Percentiles rank a stretch among this genome's conserved stretches.
phyloP scores from a whole-genome alignment of 768 basidiomycete species.

The Russula sp. region DNA sequence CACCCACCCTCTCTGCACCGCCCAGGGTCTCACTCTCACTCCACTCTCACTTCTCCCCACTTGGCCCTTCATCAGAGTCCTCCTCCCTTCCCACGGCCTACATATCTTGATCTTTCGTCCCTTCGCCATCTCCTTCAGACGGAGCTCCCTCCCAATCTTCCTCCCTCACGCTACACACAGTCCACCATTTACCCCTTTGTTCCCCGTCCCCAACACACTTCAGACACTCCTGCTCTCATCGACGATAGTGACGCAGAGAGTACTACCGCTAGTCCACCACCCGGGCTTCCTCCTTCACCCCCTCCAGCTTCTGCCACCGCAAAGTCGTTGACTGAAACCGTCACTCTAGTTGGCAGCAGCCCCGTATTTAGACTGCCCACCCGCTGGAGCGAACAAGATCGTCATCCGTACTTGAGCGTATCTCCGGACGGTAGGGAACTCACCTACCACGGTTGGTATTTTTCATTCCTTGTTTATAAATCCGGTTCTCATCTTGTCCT shows the following conservation, averaged over 20 bases:
- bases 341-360: slow-evolving; percentile 21
- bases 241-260: slow-evolving; percentile 25
- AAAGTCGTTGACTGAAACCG: slow-evolving; percentile 14
- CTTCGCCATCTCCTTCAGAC: slow-evolving; percentile 64
- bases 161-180: slow-evolving; percentile 23
- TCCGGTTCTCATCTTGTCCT: neutral
- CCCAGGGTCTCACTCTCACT: slow-evolving; percentile 25
- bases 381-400: slow-evolving; percentile 69
- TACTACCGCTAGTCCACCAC: slow-evolving; percentile 20
- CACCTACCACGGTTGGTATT: slow-evolving; percentile 52
- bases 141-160: slow-evolving; percentile 36
- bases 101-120: slow-evolving; percentile 71
- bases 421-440: slow-evolving; percentile 69
- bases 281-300: slow-evolving; percentile 16
- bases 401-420: slow-evolving; percentile 51
- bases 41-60: slow-evolving; percentile 25
- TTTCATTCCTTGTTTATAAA: neutral
- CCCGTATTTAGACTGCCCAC: slow-evolving; percentile 56
- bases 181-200: slow-evolving; percentile 9
- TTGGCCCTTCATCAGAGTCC: slow-evolving; percentile 28
- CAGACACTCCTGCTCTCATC: slow-evolving; percentile 24
- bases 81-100: slow-evolving; percentile 52
- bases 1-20: slow-evolving; percentile 13
- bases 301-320: slow-evolving; percentile 8
- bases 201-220: slow-evolving; percentile 37